Percentiles rank a stretch among this genome's conserved stretches.
Conservation (phyloP, 371 early-diverging fungal species). For the Saksenaea vasiformis region DNA sequence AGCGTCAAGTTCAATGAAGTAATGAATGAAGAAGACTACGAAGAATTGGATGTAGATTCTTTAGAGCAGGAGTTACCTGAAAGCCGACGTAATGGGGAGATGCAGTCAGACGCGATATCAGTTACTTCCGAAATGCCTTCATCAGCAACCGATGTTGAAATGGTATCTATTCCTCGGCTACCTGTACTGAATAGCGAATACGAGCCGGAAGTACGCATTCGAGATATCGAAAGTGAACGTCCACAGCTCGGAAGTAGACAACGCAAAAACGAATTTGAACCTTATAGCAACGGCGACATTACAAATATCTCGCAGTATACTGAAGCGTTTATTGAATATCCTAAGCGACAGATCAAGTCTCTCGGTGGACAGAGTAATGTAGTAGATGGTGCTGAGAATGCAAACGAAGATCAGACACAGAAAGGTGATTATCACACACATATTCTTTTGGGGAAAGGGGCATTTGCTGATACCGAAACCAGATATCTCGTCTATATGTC, state of each 20-base stretch:
- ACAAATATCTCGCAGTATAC: conserved; percentile 62
- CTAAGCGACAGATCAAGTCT: conserved; percentile 10
- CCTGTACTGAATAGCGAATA: conserved; percentile 26
- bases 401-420: background rate
- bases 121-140: background rate
- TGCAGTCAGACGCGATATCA: background rate
- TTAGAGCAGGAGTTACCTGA: background rate
- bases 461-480: background rate
- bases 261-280: conserved; percentile 69
- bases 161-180: conserved; percentile 7
- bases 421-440: background rate
- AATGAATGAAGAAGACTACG: conserved; percentile 83
- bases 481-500: conserved; percentile 15
- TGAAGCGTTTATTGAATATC: conserved; percentile 34
- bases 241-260: conserved; percentile 51
- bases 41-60: conserved; percentile 25
- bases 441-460: background rate
- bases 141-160: background rate
- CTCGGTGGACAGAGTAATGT: conserved; percentile 10
- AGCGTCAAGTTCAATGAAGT: conserved; percentile 73
- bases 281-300: conserved; percentile 65
- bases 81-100: background rate
- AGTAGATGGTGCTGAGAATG: background rate
- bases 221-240: conserved; percentile 45
- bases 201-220: conserved; percentile 36